Percentiles rank a stretch among this genome's conserved stretches.
Evolutionary conservation across 805 yeast genomes (phyloP).

Genomic region (Candida tammaniensis): DNA sequence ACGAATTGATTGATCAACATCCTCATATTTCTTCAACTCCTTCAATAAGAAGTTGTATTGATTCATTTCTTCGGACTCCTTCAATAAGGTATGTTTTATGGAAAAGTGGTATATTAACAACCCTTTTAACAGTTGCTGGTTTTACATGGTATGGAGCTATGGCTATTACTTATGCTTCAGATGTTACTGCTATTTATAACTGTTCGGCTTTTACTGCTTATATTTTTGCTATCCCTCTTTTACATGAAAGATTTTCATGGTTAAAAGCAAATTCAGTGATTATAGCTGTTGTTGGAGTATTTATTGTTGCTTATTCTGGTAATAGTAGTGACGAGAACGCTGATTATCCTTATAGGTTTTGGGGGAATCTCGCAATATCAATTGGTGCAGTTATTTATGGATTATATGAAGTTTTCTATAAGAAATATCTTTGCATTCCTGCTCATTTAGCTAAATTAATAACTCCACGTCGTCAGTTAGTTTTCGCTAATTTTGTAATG

Average conservation of each 20-base stretch:
- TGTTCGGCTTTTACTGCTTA: slow-evolving; percentile 89
- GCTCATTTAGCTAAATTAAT: slow-evolving; percentile 41
- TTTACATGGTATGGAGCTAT: slow-evolving; percentile 84
- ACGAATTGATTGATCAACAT: slow-evolving; percentile 32
- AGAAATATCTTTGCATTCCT: slow-evolving; percentile 73
- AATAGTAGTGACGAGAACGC: slow-evolving; percentile 22
- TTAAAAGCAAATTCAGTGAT: slow-evolving; percentile 65
- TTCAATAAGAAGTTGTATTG: slow-evolving; percentile 30
- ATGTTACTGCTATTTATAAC: slow-evolving; percentile 87
- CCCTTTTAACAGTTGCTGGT: slow-evolving; percentile 72
- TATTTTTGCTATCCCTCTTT: slow-evolving; percentile 73
- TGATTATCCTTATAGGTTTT: slow-evolving; percentile 54
- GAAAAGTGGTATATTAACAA: slow-evolving; percentile 44
- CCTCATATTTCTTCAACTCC: slow-evolving; percentile 33
- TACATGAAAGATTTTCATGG: slow-evolving; percentile 63
- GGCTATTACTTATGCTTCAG: slow-evolving; percentile 75
- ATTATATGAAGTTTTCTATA: slow-evolving; percentile 79
- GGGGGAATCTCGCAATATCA: slow-evolving; percentile 70
- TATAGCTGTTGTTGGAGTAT: slow-evolving; percentile 71
- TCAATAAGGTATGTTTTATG: slow-evolving; percentile 48
- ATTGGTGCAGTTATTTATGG: slow-evolving; percentile 78
- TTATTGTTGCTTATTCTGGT: slow-evolving; percentile 72
- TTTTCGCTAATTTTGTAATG: slow-evolving; percentile 78
- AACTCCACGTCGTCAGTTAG: slow-evolving; percentile 64
- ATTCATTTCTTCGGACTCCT: slow-evolving; percentile 38